phyloP scores from a whole-genome alignment of 805 yeast species.

The Metschnikowia reukaufii region DNA sequence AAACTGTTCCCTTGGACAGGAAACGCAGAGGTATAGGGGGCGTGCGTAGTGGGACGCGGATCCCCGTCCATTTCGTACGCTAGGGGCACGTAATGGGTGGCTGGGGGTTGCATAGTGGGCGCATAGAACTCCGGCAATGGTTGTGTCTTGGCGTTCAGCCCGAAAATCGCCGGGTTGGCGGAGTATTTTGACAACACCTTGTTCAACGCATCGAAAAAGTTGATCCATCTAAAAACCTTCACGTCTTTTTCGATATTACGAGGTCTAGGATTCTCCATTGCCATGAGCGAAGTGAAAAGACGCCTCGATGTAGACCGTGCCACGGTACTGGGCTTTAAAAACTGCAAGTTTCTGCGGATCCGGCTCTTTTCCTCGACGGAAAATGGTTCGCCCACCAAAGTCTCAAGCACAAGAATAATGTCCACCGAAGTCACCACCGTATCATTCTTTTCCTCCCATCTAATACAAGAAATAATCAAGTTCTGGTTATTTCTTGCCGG shows the following conservation, averaged over 20 bases:
- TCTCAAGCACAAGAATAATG: slow-evolving; percentile 55
- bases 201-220: slow-evolving; percentile 50
- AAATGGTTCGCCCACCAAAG: slow-evolving; percentile 53
- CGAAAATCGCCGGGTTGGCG: slow-evolving; percentile 16
- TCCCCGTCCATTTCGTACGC: slow-evolving; percentile 2
- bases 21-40: slow-evolving; percentile 7
- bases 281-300: slow-evolving; percentile 47
- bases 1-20: slow-evolving; percentile 3
- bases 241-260: slow-evolving; percentile 70
- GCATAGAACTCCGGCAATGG: neutral
- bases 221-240: slow-evolving; percentile 62
- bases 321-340: slow-evolving; percentile 59
- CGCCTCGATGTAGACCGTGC: slow-evolving; percentile 37
- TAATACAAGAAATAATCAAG: slow-evolving; percentile 58
- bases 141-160: neutral
- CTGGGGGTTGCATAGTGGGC: slow-evolving; percentile 3
- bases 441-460: slow-evolving; percentile 49
- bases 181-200: slow-evolving; percentile 61
- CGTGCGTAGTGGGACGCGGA: slow-evolving; percentile 14
- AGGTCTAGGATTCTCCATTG: slow-evolving; percentile 62
- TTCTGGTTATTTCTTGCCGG: slow-evolving; percentile 36
- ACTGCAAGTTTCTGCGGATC: slow-evolving; percentile 64
- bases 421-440: slow-evolving; percentile 66
- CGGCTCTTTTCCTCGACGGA: slow-evolving; percentile 70
- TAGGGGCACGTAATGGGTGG: slow-evolving; percentile 5